Evolutionary conservation across 768 basidiomycete genomes (phyloP).

Genomic region (Fibroporia radiculosa): DNA sequence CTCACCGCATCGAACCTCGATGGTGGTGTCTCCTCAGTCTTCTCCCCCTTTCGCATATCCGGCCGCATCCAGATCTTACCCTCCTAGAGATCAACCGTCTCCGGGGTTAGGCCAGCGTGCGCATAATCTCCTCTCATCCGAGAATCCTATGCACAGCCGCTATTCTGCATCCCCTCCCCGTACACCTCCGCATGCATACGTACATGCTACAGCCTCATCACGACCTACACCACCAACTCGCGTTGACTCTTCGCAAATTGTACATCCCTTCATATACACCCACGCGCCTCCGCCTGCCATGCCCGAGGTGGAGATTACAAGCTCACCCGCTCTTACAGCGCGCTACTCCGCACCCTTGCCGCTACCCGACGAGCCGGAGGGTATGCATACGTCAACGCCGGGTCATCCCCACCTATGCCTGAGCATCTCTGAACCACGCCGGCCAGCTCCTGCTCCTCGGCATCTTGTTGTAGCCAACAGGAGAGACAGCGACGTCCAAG

Average conservation of each 20-base stretch:
- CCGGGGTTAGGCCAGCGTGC: not conserved
- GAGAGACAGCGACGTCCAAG: conserved; percentile 9
- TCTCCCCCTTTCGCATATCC: not conserved
- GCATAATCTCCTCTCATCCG: not conserved
- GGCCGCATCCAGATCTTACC: not conserved
- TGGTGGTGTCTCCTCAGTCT: not conserved
- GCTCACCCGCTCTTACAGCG: conserved; percentile 18
- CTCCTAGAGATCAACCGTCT: not conserved
- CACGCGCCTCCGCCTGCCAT: conserved; percentile 12
- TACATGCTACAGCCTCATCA: not conserved
- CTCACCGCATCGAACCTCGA: not conserved
- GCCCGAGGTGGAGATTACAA: conserved; percentile 2
- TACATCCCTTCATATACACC: conserved; percentile 6
- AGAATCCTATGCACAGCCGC: conserved; percentile 7
- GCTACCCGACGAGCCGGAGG: conserved; percentile 33
- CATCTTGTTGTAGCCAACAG: not conserved
- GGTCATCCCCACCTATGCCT: conserved; percentile 4
- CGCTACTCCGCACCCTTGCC: conserved; percentile 51
- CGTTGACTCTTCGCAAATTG: not conserved
- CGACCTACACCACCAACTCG: not conserved
- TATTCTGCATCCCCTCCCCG: conserved; percentile 4
- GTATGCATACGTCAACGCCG: conserved; percentile 14
- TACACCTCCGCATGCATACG: conserved; percentile 12
- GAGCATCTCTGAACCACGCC: not conserved
- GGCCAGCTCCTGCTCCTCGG: not conserved